A percentile compares a stretch with the other conserved stretches of the same genome.
These are phyloP conservation scores for Ceratocystis albifundus DNA, from an alignment of 2,329 filamentous ascomycete genomes.

Conservation along the genomic window DNA sequence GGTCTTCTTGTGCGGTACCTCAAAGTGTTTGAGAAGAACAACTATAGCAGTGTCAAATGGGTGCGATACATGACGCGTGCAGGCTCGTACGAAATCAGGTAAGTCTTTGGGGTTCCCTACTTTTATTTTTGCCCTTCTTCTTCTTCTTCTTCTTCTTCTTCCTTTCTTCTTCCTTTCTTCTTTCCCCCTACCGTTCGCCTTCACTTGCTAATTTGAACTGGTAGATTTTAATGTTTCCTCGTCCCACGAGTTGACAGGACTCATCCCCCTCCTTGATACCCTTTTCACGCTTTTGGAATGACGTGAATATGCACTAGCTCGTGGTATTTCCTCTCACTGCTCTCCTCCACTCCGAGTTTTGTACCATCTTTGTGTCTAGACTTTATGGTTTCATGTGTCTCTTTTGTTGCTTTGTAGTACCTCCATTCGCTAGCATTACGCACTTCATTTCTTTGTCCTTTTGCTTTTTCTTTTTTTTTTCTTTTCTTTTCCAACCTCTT, in stretches of 20 bases:
- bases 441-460: conserved; percentile 1
- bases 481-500: background rate
- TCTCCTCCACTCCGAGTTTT: background rate
- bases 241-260: conserved; percentile 9
- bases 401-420: conserved; percentile 9
- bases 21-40: conserved; percentile 98
- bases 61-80: conserved; percentile 97
- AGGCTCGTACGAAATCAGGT: conserved; percentile 95
- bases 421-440: conserved; percentile 9
- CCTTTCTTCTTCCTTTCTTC: too few species aligned
- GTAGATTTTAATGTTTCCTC: conserved; percentile 30
- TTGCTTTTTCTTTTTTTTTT: background rate
- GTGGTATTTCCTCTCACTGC: conserved; percentile 1
- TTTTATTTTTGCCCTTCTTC: too few species aligned
- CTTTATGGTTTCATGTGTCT: conserved; percentile 15
- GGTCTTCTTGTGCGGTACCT: conserved; percentile 85
- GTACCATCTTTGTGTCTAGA: conserved; percentile 8
- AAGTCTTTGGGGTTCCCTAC: conserved; percentile 24
- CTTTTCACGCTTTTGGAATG: conserved; percentile 20
- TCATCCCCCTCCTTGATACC: conserved; percentile 22
- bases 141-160: too few species aligned
- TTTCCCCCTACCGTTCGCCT: background rate
- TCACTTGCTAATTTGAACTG: conserved; percentile 21
- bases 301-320: background rate
- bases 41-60: conserved; percentile 98